Evolutionary conservation across 345 rosid species (phyloP), one percentile per base, ranked within the genome.

Genomic region (Pistacia integerrima): DNA sequence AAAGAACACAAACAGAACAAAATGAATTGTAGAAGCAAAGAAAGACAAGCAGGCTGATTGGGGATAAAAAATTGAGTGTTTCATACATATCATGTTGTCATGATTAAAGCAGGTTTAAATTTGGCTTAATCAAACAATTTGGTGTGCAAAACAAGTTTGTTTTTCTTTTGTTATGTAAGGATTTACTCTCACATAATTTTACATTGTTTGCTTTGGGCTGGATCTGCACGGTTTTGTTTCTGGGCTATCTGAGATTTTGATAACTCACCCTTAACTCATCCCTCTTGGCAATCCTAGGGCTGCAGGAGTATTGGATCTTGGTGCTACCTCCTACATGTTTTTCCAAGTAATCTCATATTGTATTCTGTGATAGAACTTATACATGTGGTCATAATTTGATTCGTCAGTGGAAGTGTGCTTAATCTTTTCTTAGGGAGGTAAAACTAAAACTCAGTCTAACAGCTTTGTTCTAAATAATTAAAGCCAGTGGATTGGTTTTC

Each of bases 41-140:
- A 55, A 33, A 55, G 33, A 8, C 4, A 17, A 70, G 46, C 10
- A 55, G 63, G 20, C 17, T 22, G 4, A 7, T 3, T 7, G 63
- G 17, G 63, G 48, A 70, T 44, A 55, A 70, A 55, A 55, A 70
- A 55, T 18, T 11, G 64, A 56, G 18, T 35, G 49, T 70, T n/a
- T 54, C 62, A 69, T 54, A 58, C 73, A 54, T 54, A 54, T 9
- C 61, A 54, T 54, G 33, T 4, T 54, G 10, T n/a, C 18, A 52
- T 70, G 62, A 52, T 69, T 30, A 69, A 33, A 55, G 46, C 9
- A 52, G 17, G 38, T 25, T 49, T 25, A 48, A 20, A 67, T 48
- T 44, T 48, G 36, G 59, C 16, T 51, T 20, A 13, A 14, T 7
- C 8, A 69, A 9, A 52, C 52, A 66, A 66, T 44, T 46, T 67